Evolutionary conservation across 2,329 filamentous ascomycete genomes (phyloP).

Genomic region (Esteya vermicola): DNA sequence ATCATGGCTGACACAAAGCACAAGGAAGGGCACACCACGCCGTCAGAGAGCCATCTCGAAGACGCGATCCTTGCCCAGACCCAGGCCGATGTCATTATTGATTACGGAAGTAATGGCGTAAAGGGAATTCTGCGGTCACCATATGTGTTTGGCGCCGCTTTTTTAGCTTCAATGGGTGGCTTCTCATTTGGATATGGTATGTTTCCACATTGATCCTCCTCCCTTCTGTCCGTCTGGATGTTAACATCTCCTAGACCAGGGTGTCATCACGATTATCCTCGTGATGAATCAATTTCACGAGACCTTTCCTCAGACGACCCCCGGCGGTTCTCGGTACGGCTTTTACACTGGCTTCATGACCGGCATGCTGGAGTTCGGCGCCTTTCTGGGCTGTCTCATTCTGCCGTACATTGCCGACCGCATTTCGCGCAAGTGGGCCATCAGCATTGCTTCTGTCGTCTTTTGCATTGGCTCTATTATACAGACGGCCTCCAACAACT

Average conservation of each 20-base stretch:
- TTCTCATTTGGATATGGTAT: conserved; percentile 22
- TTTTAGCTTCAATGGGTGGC: conserved; percentile 20
- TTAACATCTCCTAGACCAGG: too few relatives aligned
- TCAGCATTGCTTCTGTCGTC: conserved; percentile 22
- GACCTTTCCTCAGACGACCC: conserved; percentile 18
- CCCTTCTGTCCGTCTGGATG: too few relatives aligned
- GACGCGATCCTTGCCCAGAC: too few relatives aligned
- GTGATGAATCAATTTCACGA: conserved; percentile 36
- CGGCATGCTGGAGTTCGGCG: conserved; percentile 26
- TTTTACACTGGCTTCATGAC: conserved; percentile 26
- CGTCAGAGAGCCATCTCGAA: too few relatives aligned
- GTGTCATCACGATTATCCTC: conserved; percentile 33
- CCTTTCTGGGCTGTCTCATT: conserved; percentile 20
- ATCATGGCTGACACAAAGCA: too few relatives aligned
- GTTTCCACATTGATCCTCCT: too few relatives aligned
- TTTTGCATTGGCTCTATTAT: conserved; percentile 29
- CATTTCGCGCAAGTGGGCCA: conserved; percentile 26
- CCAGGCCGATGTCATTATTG: too few relatives aligned
- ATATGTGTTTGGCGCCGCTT: conserved; percentile 26
- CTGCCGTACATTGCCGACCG: conserved; percentile 23
- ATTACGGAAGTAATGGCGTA: too few relatives aligned
- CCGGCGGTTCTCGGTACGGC: conserved; percentile 5
- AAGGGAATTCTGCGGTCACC: conserved; percentile 9
- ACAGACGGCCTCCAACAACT: conserved; percentile 15
- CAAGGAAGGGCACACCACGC: too few relatives aligned